Base-by-base conservation (phyloP, 345 rosid genomes). In the Murraya paniculata region DNA sequence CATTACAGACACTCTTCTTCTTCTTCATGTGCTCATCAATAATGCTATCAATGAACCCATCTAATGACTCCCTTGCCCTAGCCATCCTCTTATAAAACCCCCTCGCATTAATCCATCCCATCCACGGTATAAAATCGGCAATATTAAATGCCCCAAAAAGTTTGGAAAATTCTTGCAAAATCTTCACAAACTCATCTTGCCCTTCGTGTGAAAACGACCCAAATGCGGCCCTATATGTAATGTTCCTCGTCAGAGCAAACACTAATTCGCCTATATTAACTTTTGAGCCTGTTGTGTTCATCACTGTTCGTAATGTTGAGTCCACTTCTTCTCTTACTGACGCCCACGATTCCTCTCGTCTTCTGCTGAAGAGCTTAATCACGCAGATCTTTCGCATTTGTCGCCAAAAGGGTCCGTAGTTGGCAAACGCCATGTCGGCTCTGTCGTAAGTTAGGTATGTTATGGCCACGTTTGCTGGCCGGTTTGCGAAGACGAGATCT, bases 401-500 rank as follows among this genome's bases (percentile, higher is more conserved):
- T 33, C 97, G 89, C 98, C 98, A 93, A 62, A 93, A 85, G 3
- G 98, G 98, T 4, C 98, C 98, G 81, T 93, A 93, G 84, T 95
- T 88, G 6, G 98, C 98, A 64, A 95, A 95, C 9, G 98, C 97
- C 97, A 95, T 93, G 81, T 95, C 98, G 1, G 95, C 93, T 4
- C 98, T 89, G 36, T 91, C 82, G 36, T 95, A 95, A 0, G 94
- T 95, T 5, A 93, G 86, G 74, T 91, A 93, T 25, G 79, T 78
- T 19, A 92, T 91, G 24, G 98, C 98, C 0, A 87, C 74, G 48
- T 88, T 92, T 22, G 97, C 95, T 0, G 97, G 93, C 30, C 98
- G 85, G 77, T 95, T 93, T 5, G 97, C 82, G 76, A 92, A 95
- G 57, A 85, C 75, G 73, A 72, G 82, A 60, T 94, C 97, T 50